Conservation (phyloP, 2,329 filamentous ascomycete species). For the Thielaviopsis musarum region DNA sequence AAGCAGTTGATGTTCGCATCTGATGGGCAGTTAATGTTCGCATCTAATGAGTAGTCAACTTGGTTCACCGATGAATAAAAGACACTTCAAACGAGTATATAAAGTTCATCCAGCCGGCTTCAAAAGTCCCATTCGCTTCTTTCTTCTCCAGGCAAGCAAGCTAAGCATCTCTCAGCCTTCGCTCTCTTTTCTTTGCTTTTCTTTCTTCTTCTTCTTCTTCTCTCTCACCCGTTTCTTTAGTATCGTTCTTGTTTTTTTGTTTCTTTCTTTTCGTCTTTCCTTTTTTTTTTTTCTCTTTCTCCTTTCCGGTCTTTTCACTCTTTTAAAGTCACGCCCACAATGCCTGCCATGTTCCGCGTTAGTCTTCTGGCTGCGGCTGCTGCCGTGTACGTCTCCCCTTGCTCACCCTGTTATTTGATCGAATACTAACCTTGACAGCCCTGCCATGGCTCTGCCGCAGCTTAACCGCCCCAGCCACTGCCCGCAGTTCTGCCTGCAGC, state of each 20-base stretch:
- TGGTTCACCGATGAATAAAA: no score
- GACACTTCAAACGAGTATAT: neutral
- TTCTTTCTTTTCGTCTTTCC: neutral
- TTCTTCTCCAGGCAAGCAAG: constrained; percentile 4
- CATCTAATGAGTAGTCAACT: no score
- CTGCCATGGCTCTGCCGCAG: constrained; percentile 6
- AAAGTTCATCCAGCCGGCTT: neutral
- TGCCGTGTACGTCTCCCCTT: constrained; percentile 5
- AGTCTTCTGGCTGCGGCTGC: constrained; percentile 7
- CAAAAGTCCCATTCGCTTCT: neutral
- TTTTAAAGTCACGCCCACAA: neutral
- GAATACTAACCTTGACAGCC: neutral
- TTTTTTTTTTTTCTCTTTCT: neutral
- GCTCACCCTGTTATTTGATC: neutral
- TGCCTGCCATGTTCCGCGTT: constrained; percentile 8
- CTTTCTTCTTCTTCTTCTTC: neutral
- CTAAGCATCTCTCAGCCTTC: constrained; percentile 6
- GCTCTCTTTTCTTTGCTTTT: neutral
- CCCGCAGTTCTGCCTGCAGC: constrained; percentile 8
- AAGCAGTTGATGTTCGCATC: no score
- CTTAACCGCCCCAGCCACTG: constrained; percentile 1
- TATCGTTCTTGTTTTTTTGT: constrained; percentile 3
- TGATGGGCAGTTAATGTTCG: no score
- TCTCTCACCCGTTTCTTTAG: neutral
- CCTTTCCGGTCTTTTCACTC: neutral